Base-by-base conservation (phyloP, 176 grass and related monocot species). In the Urochloa ruziziensis region DNA sequence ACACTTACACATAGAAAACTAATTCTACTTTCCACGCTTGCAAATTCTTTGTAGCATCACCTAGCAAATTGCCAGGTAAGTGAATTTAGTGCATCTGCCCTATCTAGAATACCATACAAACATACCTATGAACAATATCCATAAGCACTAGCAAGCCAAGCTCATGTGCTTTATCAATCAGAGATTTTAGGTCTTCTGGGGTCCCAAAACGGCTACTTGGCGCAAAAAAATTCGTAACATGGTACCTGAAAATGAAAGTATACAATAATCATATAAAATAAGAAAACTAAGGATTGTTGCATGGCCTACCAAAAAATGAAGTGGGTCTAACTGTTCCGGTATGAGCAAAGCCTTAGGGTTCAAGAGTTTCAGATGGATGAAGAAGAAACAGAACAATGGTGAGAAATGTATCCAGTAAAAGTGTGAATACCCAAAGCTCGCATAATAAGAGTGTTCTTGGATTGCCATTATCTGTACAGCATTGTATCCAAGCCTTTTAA, bases 401-500 rank as follows among this genome's bases (percentile, higher is more conserved):
- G 56, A 51, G 32, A 66, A 81, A 71, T 2, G 47, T 51, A 82
- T 87, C 40, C 19, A 75, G 73, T 74, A 8, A 33, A 75, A 68
- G 47, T 39, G 23, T 40, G 17, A 80, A 71, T 94, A 91, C 93
- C 96, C 96, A 89, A 99, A 99, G 80, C 96, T 99, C 59, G 85
- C 96, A 87, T 99, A 99, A 73, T 99, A 94, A 4, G 93, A 96
- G 67, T 99, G 96, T 56, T 99, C 96, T 75, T 99, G 96, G 63
- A 99, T 96, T 58, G 96, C 96, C 96, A 98, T 98, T 85, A 98
- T 98, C 73, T 98, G 96, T 58, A 98, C 87, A 69, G 96, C 93
- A 91, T 99, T 99, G 69, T 99, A 99, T 73, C 97, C 97, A 42
- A 99, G 93, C 63, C 21, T 94, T 90, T 99, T 99, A 44, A 99